These are phyloP conservation scores for Plasmodium gallinaceum DNA, from an alignment of 169 alveolate species.

Conservation along the genomic window DNA sequence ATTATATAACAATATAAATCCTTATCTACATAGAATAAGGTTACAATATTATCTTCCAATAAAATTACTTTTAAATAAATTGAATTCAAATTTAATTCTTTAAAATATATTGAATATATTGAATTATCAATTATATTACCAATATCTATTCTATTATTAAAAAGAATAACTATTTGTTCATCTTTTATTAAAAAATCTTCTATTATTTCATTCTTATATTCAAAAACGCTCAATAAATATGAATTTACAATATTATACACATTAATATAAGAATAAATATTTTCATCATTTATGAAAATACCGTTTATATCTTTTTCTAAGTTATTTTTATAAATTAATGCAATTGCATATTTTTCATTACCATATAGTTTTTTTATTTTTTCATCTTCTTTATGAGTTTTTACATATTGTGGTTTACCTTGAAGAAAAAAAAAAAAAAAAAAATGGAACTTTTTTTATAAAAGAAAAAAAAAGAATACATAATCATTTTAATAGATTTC, in stretches of 20 bases:
- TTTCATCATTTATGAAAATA: slow-evolving; percentile 1
- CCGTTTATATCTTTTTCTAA: not conserved
- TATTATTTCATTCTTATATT: slow-evolving; percentile 49
- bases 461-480: not conserved
- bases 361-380: slow-evolving; percentile 52
- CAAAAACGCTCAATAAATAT: slow-evolving; percentile 39
- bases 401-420: slow-evolving; percentile 39
- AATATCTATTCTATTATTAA: slow-evolving; percentile 48
- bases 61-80: slow-evolving; percentile 35
- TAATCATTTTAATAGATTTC: not conserved
- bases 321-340: slow-evolving; percentile 16
- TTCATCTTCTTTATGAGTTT: slow-evolving; percentile 60
- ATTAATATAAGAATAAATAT: slow-evolving; percentile 36
- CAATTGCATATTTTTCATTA: slow-evolving; percentile 42
- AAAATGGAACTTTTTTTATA: not conserved
- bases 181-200: slow-evolving; percentile 52
- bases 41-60: not conserved
- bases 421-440: not conserved
- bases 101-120: slow-evolving; percentile 19
- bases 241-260: slow-evolving; percentile 24
- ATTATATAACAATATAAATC: slow-evolving; percentile 16
- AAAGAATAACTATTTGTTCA: slow-evolving; percentile 29
- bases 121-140: slow-evolving; percentile 34
- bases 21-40: slow-evolving; percentile 47
- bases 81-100: slow-evolving; percentile 31